Evolutionary conservation across 2,329 filamentous ascomycete genomes (phyloP).

Genomic region (Zymoseptoria passerinii): DNA sequence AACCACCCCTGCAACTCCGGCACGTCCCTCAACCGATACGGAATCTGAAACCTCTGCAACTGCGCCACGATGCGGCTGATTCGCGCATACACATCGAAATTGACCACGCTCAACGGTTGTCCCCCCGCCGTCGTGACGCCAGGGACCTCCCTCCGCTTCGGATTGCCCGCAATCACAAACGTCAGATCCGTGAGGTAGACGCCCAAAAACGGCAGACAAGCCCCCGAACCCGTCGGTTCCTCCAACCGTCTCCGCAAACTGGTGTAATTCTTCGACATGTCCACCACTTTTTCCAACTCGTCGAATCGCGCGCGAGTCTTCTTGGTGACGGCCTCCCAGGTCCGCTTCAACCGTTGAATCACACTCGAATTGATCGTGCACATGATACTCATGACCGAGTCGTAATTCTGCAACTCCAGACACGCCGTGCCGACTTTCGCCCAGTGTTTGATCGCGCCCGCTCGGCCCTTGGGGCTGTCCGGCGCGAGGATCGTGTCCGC

Average conservation of each 20-base stretch:
- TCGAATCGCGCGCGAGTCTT: slow-evolving; percentile 78
- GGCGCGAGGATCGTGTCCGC: slow-evolving; percentile 84
- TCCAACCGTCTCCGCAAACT: slow-evolving; percentile 74
- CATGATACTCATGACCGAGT: slow-evolving; percentile 93
- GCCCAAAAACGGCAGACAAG: slow-evolving; percentile 84
- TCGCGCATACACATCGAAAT: slow-evolving; percentile 93
- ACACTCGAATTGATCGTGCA: slow-evolving; percentile 89
- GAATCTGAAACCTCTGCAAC: slow-evolving; percentile 90
- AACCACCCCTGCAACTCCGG: slow-evolving; percentile 92
- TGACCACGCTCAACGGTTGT: slow-evolving; percentile 69
- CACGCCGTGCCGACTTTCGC: slow-evolving; percentile 87
- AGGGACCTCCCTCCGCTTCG: slow-evolving; percentile 69
- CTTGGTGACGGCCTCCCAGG: slow-evolving; percentile 79
- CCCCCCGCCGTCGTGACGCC: slow-evolving; percentile 49
- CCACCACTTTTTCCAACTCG: slow-evolving; percentile 72
- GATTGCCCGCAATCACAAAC: slow-evolving; percentile 91
- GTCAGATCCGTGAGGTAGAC: slow-evolving; percentile 95
- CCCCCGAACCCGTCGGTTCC: slow-evolving; percentile 61
- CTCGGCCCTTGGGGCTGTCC: slow-evolving; percentile 87
- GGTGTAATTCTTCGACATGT: slow-evolving; percentile 85
- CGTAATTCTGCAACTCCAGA: slow-evolving; percentile 87
- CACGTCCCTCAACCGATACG: slow-evolving; percentile 74
- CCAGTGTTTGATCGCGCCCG: slow-evolving; percentile 91
- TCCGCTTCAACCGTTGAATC: slow-evolving; percentile 77
- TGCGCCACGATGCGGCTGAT: slow-evolving; percentile 95